phyloP scores from a whole-genome alignment of 805 yeast species.

The Yarrowia alimentaria region DNA sequence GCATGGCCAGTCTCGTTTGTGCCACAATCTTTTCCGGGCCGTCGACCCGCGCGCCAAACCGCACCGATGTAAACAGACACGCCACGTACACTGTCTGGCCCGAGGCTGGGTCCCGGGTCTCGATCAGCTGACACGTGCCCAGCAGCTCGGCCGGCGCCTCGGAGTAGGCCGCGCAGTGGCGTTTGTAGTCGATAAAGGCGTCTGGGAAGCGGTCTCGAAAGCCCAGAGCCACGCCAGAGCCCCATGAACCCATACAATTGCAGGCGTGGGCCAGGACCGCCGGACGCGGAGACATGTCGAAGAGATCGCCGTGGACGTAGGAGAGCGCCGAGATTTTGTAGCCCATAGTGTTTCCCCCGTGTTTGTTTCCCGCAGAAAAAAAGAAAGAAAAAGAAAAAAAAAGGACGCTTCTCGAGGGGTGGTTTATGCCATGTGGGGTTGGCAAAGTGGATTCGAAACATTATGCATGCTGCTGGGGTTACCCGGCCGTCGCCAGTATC shows the following conservation, averaged over 20 bases:
- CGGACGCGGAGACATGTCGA: slow-evolving; percentile 40
- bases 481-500: background rate
- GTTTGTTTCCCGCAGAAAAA: no score
- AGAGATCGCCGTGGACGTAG: slow-evolving; percentile 59
- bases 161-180: slow-evolving; percentile 42
- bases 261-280: slow-evolving; percentile 71
- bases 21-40: slow-evolving; percentile 47
- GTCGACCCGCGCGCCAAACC: slow-evolving; percentile 47
- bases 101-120: slow-evolving; percentile 36
- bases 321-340: slow-evolving; percentile 2
- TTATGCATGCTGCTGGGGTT: background rate
- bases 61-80: slow-evolving; percentile 68
- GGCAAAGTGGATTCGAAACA: no score
- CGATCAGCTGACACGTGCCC: slow-evolving; percentile 55
- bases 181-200: slow-evolving; percentile 50
- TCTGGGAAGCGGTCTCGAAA: slow-evolving; percentile 56
- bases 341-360: slow-evolving; percentile 7
- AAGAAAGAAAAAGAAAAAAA: no score
- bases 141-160: slow-evolving; percentile 41
- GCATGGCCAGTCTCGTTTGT: slow-evolving; percentile 52
- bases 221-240: slow-evolving; percentile 72
- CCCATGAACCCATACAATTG: slow-evolving; percentile 76
- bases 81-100: slow-evolving; percentile 44
- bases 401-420: no score
- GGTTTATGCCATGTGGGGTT: background rate